Percentiles rank a stretch among this genome's conserved stretches.
Evolutionary conservation across 2,329 filamentous ascomycete species (phyloP).

Genomic region (Diaporthe citrichinensis): DNA sequence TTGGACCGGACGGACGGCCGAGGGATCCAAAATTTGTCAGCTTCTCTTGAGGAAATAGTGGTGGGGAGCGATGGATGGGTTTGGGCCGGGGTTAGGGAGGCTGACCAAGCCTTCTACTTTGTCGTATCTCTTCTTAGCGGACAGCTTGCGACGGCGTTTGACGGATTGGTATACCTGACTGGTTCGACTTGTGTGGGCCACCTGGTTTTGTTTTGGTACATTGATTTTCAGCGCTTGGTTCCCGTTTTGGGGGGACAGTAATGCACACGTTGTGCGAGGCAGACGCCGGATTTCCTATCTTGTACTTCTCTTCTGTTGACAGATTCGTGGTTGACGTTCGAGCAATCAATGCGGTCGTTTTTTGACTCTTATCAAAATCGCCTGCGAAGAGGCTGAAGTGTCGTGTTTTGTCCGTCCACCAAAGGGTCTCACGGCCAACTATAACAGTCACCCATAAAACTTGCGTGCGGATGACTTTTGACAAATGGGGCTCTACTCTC

Average conservation of each 20-base stretch:
- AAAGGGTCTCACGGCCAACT: not conserved
- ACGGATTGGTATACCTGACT: conserved; percentile 9
- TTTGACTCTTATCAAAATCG: not conserved
- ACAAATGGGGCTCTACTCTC: not conserved
- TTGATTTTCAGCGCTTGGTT: not conserved
- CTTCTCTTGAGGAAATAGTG: conserved; percentile 72
- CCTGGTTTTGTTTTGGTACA: not conserved
- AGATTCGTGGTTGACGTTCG: not conserved
- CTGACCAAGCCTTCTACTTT: not conserved
- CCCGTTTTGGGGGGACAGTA: not conserved
- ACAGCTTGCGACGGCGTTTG: conserved; percentile 35
- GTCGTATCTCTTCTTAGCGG: not conserved
- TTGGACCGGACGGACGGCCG: conserved; percentile 88
- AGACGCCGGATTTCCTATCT: conserved; percentile 30
- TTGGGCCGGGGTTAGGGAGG: not conserved
- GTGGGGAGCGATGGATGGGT: not conserved
- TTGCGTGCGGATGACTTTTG: not conserved
- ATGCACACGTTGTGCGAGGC: conserved; percentile 23
- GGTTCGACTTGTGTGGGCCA: not conserved
- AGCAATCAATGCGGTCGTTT: conserved; percentile 21
- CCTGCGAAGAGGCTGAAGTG: not conserved
- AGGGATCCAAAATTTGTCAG: conserved; percentile 96
- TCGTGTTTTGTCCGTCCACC: too few relatives aligned
- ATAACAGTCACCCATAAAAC: too few relatives aligned
- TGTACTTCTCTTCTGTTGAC: conserved; percentile 8